Evolutionary conservation across 345 rosid species (phyloP).

Genomic region (Heritiera littoralis): DNA sequence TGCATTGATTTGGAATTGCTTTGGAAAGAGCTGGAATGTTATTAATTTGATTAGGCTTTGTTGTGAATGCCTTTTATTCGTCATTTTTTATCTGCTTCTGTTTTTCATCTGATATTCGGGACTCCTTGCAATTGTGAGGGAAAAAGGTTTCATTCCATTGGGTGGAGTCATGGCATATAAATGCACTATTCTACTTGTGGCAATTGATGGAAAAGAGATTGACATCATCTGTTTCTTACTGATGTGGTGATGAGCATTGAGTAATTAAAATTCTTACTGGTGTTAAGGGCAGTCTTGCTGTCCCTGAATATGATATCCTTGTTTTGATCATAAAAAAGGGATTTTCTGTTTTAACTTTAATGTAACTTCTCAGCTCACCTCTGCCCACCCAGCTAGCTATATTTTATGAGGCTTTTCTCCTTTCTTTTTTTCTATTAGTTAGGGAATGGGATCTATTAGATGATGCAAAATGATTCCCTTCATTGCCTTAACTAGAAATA

Average conservation of each 20-base stretch:
- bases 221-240: not conserved
- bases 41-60: not conserved
- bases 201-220: not conserved
- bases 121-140: not conserved
- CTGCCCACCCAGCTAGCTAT: not conserved
- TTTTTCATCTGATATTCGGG: not conserved
- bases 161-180: not conserved
- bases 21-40: not conserved
- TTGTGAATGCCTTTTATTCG: not conserved
- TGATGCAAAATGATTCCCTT: not conserved
- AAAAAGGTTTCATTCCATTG: not conserved
- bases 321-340: not conserved
- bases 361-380: not conserved
- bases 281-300: not conserved
- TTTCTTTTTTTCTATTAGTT: not conserved
- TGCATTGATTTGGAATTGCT: not conserved
- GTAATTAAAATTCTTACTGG: not conserved
- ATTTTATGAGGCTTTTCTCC: not conserved
- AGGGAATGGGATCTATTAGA: not conserved
- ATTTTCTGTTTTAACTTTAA: not conserved
- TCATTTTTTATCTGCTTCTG: not conserved
- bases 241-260: not conserved
- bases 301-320: not conserved
- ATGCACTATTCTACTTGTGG: not conserved
- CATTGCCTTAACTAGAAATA: not conserved